These are phyloP conservation scores for Cymodocea nodosa DNA, from an alignment of 116 monocot species.

Conservation along the genomic window DNA sequence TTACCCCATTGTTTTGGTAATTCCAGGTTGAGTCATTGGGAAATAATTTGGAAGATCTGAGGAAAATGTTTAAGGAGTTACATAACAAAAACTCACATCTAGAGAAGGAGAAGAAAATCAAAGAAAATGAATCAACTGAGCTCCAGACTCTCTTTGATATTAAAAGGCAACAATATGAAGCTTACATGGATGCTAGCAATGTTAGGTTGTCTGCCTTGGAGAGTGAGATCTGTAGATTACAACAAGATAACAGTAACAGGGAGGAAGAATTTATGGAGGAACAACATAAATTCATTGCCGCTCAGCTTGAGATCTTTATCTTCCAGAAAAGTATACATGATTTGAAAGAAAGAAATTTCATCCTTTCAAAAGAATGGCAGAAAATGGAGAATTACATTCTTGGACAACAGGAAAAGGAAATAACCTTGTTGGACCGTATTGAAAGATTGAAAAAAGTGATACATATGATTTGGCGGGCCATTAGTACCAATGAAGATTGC, in stretches of 20 bases:
- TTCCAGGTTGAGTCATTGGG: conserved; percentile 50
- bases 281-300: conserved; percentile 24
- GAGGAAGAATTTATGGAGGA: conserved; percentile 39
- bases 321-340: conserved; percentile 40
- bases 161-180: conserved; percentile 35
- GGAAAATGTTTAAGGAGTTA: conserved; percentile 31
- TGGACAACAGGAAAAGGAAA: conserved; percentile 17
- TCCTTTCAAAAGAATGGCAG: conserved; percentile 21
- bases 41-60: conserved; percentile 28
- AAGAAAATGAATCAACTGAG: conserved; percentile 25
- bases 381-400: conserved; percentile 13
- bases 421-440: conserved; percentile 23
- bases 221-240: conserved; percentile 26
- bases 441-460: conserved; percentile 38
- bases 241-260: conserved; percentile 18
- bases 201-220: conserved; percentile 21
- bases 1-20: neutral
- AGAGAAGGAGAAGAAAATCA: conserved; percentile 27
- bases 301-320: conserved; percentile 35
- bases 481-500: conserved; percentile 15
- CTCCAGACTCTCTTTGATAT: conserved; percentile 23
- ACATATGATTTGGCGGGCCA: conserved; percentile 10
- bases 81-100: conserved; percentile 35
- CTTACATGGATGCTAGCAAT: conserved; percentile 13
- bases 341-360: conserved; percentile 30